Base-by-base conservation (phyloP, 2,329 filamentous ascomycete species). In the Trichoderma atroviride region DNA sequence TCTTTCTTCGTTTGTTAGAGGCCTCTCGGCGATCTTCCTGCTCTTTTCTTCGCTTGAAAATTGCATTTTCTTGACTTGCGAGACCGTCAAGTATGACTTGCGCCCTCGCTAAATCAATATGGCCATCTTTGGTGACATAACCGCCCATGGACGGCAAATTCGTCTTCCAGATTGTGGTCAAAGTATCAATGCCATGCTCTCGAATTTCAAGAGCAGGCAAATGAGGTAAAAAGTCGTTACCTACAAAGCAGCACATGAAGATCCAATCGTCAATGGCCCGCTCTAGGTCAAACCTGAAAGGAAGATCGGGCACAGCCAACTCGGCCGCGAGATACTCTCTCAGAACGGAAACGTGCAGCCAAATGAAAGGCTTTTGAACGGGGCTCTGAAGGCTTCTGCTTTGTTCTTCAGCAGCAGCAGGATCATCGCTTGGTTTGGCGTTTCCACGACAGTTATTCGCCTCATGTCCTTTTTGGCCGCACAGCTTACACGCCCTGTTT, bases 181-280 rank as follows among this genome's bases (percentile, higher is more conserved):
- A 85, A 0, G 94, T 96, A 78, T 99, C 95, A 77, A 99, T 99
- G 60, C 95, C 95, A 78, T 97, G 94, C 77, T 99, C 96, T 71
- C 96, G 89, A 78, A 99, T 98, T 79, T 98, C 96, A 70, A 99
- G 86, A 75, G 95, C 97, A n/a, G 96, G 96, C 70, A 99, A 84
- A 85, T 99, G 96, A 62, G 96, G 96, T 74, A 99, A 83, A 82
- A 99, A 99, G 83, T 99, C 96, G 80, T 99, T 99, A 74, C 95
- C 95, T 69, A 98, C 95, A 78, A 98, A 98, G 83, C 96, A 98
- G 82, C 95, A 98, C 89, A 98, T 96, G 79, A 98, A 98, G 16
- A 98, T 93, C 96, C 95, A 98, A 78, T 98, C 95, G 80, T 98
- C 96, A 70, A 98, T 88, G 31, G 94, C 94, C 73, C 96, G 90